Percentiles rank a stretch among this genome's conserved stretches.
Conservation (phyloP, 345 rosid species). For the Syzygium aromaticum region DNA sequence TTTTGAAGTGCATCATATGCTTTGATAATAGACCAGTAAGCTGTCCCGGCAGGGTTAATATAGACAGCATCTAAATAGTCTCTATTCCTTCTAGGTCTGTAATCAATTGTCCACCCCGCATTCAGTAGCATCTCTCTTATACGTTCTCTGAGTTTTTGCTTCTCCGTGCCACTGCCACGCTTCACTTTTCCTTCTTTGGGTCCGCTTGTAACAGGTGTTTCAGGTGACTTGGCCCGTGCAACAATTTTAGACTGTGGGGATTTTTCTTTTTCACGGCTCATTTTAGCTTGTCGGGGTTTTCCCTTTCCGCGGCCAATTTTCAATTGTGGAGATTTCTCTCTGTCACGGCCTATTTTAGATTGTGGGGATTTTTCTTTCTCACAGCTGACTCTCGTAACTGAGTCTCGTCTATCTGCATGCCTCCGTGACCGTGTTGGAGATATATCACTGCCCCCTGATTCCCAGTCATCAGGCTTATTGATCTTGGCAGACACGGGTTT, state of each 20-base stretch:
- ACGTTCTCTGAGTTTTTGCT: constrained; percentile 80
- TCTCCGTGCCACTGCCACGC: constrained; percentile 91
- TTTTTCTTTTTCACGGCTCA: not conserved
- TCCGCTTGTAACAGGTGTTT: constrained; percentile 5
- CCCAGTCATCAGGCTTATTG: constrained; percentile 29
- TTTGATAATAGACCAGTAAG: constrained; percentile 91
- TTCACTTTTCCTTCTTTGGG: constrained; percentile 45
- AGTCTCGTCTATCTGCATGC: constrained; percentile 22
- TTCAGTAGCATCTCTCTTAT: constrained; percentile 77
- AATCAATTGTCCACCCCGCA: constrained; percentile 92
- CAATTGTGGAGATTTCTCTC: not conserved
- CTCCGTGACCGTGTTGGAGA: constrained; percentile 29
- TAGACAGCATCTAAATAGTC: constrained; percentile 88
- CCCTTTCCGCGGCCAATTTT: not conserved
- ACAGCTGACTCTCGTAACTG: constrained; percentile 15
- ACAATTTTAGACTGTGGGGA: constrained; percentile 5
- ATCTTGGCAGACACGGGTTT: constrained; percentile 28
- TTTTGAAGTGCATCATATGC: constrained; percentile 87
- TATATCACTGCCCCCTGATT: constrained; percentile 40
- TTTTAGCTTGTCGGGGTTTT: not conserved
- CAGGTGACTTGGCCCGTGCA: constrained; percentile 21
- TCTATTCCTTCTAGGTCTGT: constrained; percentile 82
- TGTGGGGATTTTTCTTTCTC: constrained; percentile 23
- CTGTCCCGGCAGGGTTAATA: constrained; percentile 79
- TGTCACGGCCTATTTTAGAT: not conserved